These are phyloP conservation scores for Colletotrichum camelliae DNA, from an alignment of 2,329 filamentous ascomycete genomes.

Conservation along the genomic window DNA sequence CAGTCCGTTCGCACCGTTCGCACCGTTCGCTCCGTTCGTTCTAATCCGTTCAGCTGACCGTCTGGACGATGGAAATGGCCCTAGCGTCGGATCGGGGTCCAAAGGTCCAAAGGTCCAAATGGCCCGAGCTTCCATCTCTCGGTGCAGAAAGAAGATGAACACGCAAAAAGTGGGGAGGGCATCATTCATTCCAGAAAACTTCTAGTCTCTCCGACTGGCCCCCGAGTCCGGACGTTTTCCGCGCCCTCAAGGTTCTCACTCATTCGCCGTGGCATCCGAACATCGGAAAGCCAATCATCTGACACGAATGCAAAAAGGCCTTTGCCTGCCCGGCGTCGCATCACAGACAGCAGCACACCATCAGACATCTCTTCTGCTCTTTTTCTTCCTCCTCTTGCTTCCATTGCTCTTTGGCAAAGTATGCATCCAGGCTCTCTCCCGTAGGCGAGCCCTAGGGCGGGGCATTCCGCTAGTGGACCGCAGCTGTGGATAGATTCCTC, in stretches of 20 bases:
- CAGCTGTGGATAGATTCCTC: not conserved
- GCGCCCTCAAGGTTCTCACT: not conserved
- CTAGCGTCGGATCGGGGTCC: slow-evolving; percentile 13
- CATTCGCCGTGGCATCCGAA: slow-evolving; percentile 4
- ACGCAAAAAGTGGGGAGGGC: not conserved
- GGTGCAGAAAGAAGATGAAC: not conserved
- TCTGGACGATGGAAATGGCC: not conserved
- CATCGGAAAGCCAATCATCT: slow-evolving; percentile 12
- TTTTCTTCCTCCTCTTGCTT: not conserved
- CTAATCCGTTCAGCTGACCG: slow-evolving; percentile 3
- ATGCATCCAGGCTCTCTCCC: not conserved
- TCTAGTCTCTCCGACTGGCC: slow-evolving; percentile 16
- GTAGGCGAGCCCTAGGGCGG: slow-evolving; percentile 13
- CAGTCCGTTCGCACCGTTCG: not conserved
- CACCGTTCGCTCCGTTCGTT: not conserved
- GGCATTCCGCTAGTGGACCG: slow-evolving; percentile 1
- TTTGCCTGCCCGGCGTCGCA: not conserved
- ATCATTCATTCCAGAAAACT: slow-evolving; percentile 7
- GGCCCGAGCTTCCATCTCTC: not conserved
- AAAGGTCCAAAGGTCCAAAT: not conserved
- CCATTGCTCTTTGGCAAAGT: not conserved
- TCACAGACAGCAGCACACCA: not conserved
- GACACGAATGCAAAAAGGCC: slow-evolving; percentile 10
- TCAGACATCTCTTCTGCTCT: not conserved
- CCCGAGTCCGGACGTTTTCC: slow-evolving; percentile 4